Evolutionary conservation across 73 alveolate genomes (phyloP).

Genomic region (Uronychia setigera): DNA sequence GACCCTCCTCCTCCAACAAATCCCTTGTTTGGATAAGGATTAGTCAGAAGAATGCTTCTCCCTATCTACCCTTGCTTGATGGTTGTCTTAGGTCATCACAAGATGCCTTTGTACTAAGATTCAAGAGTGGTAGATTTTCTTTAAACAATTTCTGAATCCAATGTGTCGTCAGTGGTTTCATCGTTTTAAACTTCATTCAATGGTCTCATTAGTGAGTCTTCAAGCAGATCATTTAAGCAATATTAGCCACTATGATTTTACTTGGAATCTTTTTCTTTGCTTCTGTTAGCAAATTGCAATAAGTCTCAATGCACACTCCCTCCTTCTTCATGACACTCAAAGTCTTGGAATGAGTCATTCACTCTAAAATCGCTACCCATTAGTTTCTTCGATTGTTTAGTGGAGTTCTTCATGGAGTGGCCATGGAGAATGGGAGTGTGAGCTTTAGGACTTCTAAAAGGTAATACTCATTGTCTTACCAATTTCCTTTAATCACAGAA

Average conservation of each 20-base stretch:
- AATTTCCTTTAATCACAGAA: neutral
- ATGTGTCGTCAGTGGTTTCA: neutral
- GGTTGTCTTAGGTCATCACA: constrained; percentile 1
- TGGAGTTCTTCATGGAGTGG: neutral
- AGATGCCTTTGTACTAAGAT: too few species aligned
- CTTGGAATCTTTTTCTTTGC: neutral
- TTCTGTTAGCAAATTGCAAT: neutral
- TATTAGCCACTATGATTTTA: neutral
- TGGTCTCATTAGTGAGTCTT: neutral
- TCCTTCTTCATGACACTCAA: neutral
- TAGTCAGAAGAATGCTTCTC: neutral
- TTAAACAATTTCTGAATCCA: too few species aligned
- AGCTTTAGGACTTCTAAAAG: neutral
- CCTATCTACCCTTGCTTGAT: neutral
- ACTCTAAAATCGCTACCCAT: neutral
- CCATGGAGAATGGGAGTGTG: neutral
- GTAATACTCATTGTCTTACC: neutral
- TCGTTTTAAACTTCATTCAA: neutral
- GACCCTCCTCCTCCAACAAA: neutral
- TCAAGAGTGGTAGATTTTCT: too few species aligned
- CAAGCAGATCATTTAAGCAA: neutral
- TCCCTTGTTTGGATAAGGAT: neutral
- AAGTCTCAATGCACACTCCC: neutral
- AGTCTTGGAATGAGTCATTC: neutral
- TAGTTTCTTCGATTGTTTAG: neutral